Percentiles rank a stretch among this genome's conserved stretches.
Evolutionary conservation across 1,284 basidiomycete genomes (phyloP).

Genomic region (Takashimella koratensis): DNA sequence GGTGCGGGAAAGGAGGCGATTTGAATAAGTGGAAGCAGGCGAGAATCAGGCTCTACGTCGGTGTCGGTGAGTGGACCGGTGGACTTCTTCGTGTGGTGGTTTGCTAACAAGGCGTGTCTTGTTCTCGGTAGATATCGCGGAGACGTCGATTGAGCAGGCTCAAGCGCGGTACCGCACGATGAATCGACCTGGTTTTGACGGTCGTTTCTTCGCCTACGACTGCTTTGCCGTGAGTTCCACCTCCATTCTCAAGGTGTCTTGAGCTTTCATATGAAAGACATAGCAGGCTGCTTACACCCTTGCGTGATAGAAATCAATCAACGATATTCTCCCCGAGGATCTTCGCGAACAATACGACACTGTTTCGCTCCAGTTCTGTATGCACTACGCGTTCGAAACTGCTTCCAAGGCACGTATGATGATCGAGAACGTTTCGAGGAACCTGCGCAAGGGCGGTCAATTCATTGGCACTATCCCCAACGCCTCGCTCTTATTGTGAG

Average conservation of each 20-base stretch:
- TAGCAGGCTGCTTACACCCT: too few species aligned
- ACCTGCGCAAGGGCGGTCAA: slow-evolving; percentile 75
- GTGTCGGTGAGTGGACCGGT: slow-evolving; percentile 67
- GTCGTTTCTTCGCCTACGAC: slow-evolving; percentile 80
- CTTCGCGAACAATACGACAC: slow-evolving; percentile 71
- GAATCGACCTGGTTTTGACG: slow-evolving; percentile 61
- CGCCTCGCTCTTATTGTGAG: slow-evolving; percentile 71
- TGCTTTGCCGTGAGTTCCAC: slow-evolving; percentile 63
- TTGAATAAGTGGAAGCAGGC: slow-evolving; percentile 93
- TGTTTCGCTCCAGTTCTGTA: slow-evolving; percentile 98
- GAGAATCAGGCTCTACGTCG: slow-evolving; percentile 72
- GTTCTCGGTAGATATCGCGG: slow-evolving; percentile 86
- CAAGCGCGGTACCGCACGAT: slow-evolving; percentile 60
- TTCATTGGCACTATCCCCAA: slow-evolving; percentile 96
- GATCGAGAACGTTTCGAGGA: slow-evolving; percentile 83
- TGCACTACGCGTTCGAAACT: slow-evolving; percentile 98
- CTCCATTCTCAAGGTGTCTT: background rate
- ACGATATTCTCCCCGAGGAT: slow-evolving; percentile 63
- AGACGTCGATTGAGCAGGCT: slow-evolving; percentile 87
- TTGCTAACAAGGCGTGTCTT: slow-evolving; percentile 5
- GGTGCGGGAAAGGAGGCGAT: slow-evolving; percentile 98
- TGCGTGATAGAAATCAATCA: slow-evolving; percentile 62
- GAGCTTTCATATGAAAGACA: too few species aligned
- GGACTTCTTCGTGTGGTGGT: background rate
- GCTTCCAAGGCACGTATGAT: slow-evolving; percentile 81